Conservation (phyloP, 257 asterid species). For the Fraxinus pennsylvanica region DNA sequence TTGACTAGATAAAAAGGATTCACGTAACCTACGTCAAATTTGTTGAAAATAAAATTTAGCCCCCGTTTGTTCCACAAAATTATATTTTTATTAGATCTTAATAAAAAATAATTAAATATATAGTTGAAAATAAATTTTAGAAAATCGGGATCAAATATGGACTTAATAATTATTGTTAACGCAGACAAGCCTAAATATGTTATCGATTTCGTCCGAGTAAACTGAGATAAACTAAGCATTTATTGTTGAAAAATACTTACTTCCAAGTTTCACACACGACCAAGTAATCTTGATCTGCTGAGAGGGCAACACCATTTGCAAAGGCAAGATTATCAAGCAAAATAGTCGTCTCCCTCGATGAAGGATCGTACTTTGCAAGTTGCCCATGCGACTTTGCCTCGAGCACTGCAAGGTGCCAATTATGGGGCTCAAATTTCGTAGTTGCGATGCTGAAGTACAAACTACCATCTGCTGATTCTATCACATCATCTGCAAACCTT, state of each 20-base stretch:
- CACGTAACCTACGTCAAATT: no score
- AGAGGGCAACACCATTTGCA: slow-evolving; percentile 70
- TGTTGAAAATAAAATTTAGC: no score
- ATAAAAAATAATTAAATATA: no score
- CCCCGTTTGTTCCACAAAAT: no score
- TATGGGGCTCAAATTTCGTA: slow-evolving; percentile 40
- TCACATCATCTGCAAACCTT: slow-evolving; percentile 70
- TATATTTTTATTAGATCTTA: no score
- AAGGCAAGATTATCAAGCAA: slow-evolving; percentile 49
- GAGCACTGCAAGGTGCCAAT: slow-evolving; percentile 55
- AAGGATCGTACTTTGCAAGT: slow-evolving; percentile 56
- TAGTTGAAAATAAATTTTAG: no score
- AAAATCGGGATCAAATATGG: no score
- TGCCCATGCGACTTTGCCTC: slow-evolving; percentile 63
- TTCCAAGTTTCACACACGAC: slow-evolving; percentile 72
- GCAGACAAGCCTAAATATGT: no score
- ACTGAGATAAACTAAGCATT: no score
- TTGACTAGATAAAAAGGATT: no score
- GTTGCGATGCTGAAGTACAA: slow-evolving; percentile 63
- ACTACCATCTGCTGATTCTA: slow-evolving; percentile 63
- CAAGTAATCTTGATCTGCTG: slow-evolving; percentile 51
- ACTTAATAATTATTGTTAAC: no score
- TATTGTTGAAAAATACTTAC: slow-evolving; percentile 33
- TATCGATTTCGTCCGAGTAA: no score
- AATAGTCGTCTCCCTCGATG: slow-evolving; percentile 36